Evolutionary conservation across 1,139 yeast species (phyloP).

Genomic region (Candida pseudoviswanathii): DNA sequence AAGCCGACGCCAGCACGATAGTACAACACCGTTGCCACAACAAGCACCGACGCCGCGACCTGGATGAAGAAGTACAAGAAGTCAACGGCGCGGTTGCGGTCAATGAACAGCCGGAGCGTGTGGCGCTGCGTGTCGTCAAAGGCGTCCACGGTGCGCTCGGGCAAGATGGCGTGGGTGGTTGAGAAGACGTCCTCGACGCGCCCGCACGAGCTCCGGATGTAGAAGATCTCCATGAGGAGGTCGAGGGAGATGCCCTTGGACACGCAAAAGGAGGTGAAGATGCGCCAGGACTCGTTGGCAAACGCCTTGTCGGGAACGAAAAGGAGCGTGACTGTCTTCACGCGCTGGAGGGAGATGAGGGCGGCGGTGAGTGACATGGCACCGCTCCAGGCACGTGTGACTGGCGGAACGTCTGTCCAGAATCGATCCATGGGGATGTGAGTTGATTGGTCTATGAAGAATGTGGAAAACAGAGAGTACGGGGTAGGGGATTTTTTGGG

Average conservation of each 20-base stretch:
- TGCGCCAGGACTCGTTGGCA: conserved; percentile 38
- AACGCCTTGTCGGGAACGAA: conserved; percentile 30
- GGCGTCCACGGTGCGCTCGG: conserved; percentile 19
- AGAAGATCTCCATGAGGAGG: conserved; percentile 23
- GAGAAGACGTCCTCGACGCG: conserved; percentile 24
- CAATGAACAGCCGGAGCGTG: too few species aligned
- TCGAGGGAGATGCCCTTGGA: conserved; percentile 30
- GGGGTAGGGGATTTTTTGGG: neutral
- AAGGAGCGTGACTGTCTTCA: conserved; percentile 17
- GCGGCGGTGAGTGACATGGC: conserved; percentile 24
- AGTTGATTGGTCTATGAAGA: neutral
- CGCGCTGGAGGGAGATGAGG: conserved; percentile 20
- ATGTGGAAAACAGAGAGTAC: too few species aligned
- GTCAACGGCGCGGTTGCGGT: too few species aligned
- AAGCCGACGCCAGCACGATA: conserved; percentile 19
- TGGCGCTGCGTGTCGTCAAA: conserved; percentile 22
- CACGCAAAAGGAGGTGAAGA: conserved; percentile 36
- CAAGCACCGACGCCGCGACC: conserved; percentile 27
- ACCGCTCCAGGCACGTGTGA: conserved; percentile 33
- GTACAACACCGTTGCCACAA: conserved; percentile 19
- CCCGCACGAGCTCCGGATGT: conserved; percentile 20
- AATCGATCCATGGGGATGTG: conserved; percentile 13
- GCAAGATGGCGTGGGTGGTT: conserved; percentile 19
- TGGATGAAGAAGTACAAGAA: conserved; percentile 29
- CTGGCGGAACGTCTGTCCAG: conserved; percentile 29